These are phyloP conservation scores for Biscogniauxia mediterranea DNA, from an alignment of 2,329 filamentous ascomycete species.

Conservation along the genomic window DNA sequence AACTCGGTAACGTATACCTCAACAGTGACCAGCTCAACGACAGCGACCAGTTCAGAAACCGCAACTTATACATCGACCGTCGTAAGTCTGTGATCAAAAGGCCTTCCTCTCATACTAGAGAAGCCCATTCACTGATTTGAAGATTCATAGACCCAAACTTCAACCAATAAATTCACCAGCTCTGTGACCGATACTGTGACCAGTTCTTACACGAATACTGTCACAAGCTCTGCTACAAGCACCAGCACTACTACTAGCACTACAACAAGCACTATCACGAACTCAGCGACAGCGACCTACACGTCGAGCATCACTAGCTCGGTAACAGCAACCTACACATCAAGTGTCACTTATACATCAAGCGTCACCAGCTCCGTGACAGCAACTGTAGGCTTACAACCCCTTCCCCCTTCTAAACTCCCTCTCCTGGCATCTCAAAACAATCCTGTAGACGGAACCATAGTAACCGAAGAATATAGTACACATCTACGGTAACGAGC, in stretches of 20 bases:
- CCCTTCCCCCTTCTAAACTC: neutral
- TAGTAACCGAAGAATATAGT: neutral
- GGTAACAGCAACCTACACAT: too few species aligned
- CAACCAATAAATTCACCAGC: too few species aligned
- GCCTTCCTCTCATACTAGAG: too few species aligned
- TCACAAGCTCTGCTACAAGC: too few species aligned
- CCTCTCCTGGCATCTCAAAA: neutral
- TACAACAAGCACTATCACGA: slow-evolving; percentile 6
- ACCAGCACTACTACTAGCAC: slow-evolving; percentile 3
- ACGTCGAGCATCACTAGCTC: neutral
- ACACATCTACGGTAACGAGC: neutral
- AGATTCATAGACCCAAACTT: too few species aligned
- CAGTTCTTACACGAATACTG: too few species aligned
- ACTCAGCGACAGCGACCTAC: neutral
- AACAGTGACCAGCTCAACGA: neutral
- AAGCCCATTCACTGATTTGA: too few species aligned
- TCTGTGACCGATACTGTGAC: too few species aligned
- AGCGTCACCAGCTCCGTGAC: neutral
- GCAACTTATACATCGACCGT: too few species aligned
- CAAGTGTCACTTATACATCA: neutral
- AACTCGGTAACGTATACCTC: neutral
- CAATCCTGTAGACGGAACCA: neutral
- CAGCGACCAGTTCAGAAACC: neutral
- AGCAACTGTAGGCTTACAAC: neutral
- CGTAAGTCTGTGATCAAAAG: too few species aligned